Conservation (phyloP, 2,329 filamentous ascomycete species). For the Trichoderma semiorbis region DNA sequence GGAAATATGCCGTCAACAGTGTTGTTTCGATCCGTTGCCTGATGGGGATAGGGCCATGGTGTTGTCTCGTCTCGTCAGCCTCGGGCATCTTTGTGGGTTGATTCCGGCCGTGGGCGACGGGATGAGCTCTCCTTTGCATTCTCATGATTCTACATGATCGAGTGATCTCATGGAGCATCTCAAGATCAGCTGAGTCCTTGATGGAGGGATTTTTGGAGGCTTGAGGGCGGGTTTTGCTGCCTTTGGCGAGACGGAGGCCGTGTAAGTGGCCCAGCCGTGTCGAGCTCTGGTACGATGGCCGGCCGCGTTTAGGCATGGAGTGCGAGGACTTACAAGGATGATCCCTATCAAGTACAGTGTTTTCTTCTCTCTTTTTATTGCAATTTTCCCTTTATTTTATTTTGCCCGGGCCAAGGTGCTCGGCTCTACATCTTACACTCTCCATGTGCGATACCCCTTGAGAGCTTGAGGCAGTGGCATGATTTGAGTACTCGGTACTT, state of each 20-base stretch:
- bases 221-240: not conserved
- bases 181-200: not conserved
- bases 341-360: not conserved
- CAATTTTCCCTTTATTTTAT: not conserved
- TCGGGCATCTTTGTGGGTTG: not conserved
- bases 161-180: not conserved
- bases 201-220: not conserved
- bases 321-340: not conserved
- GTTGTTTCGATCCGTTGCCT: not conserved
- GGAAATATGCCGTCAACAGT: not conserved
- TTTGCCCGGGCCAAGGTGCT: not conserved
- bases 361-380: not conserved
- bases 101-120: not conserved
- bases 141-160: not conserved
- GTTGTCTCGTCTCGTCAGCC: not conserved
- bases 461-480: not conserved
- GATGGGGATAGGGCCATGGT: not conserved
- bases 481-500: slow-evolving; percentile 5
- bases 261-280: not conserved
- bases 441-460: not conserved
- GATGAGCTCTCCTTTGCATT: not conserved
- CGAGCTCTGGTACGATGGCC: not conserved
- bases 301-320: not conserved
- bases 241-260: not conserved
- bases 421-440: not conserved